phyloP scores from a whole-genome alignment of 768 basidiomycete genomes.

The Pisolithus marmoratus region DNA sequence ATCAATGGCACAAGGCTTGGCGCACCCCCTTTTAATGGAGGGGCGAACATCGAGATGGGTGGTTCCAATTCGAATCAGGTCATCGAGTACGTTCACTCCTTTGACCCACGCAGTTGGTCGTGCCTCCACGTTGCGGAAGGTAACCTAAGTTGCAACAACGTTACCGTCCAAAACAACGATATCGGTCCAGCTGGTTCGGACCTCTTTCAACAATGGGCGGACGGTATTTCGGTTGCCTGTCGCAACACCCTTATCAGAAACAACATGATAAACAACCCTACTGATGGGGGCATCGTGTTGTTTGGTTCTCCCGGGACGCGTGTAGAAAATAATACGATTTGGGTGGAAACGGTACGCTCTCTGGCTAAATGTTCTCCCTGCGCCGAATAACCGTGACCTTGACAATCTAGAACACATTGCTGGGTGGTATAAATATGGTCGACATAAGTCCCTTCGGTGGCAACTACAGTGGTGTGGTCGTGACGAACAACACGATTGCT shows the following conservation, averaged over 20 bases:
- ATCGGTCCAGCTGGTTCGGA: conserved; percentile 74
- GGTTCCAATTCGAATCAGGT: conserved; percentile 67
- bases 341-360: conserved; percentile 53
- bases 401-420: conserved; percentile 48
- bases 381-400: neutral
- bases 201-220: conserved; percentile 68
- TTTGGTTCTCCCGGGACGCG: conserved; percentile 72
- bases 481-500: conserved; percentile 58
- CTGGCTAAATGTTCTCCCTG: neutral
- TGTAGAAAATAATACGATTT: conserved; percentile 74
- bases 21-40: conserved; percentile 48
- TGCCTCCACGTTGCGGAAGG: conserved; percentile 79
- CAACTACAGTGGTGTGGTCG: conserved; percentile 57
- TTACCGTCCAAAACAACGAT: conserved; percentile 72
- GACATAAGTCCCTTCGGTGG: conserved; percentile 66
- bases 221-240: conserved; percentile 75
- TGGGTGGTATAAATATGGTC: conserved; percentile 78
- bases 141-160: conserved; percentile 54
- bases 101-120: conserved; percentile 76
- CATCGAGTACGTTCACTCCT: conserved; percentile 72
- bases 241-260: conserved; percentile 54
- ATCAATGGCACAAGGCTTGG: conserved; percentile 67
- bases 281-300: conserved; percentile 75
- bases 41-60: conserved; percentile 83
- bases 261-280: conserved; percentile 66